A percentile compares a stretch with the other conserved stretches of the same genome.
Conservation (phyloP, 225 moss, liverwort and hornwort genomes). For the Polytrichum commune region DNA sequence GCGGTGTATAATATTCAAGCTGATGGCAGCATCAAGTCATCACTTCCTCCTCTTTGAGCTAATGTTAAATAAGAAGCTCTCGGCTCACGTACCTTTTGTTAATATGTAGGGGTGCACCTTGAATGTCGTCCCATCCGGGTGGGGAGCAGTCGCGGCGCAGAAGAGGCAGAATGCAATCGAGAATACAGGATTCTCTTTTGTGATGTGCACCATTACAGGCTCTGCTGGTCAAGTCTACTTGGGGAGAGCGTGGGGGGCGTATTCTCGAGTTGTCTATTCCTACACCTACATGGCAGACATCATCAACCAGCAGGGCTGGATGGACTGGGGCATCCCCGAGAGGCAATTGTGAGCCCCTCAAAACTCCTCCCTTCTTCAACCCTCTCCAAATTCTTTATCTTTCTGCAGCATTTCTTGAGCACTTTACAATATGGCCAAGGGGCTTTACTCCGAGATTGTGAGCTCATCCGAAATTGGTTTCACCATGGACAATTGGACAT, state of each 20-base stretch:
- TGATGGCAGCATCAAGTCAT: too few relatives aligned
- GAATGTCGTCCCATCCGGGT: slow-evolving; percentile 30
- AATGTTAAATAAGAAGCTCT: too few relatives aligned
- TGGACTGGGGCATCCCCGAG: slow-evolving; percentile 41
- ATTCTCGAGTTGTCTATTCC: slow-evolving; percentile 48
- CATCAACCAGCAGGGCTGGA: slow-evolving; percentile 42
- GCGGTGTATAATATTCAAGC: too few relatives aligned
- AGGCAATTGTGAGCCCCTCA: slow-evolving; percentile 28
- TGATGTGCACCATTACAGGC: slow-evolving; percentile 46
- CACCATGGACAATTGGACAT: too few relatives aligned
- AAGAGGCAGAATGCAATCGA: slow-evolving; percentile 46
- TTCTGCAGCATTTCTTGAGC: too few relatives aligned
- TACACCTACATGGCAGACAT: slow-evolving; percentile 48
- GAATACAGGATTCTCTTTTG: slow-evolving; percentile 47
- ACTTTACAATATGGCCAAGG: too few relatives aligned
- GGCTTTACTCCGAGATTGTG: too few relatives aligned
- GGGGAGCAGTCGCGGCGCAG: slow-evolving; percentile 51
- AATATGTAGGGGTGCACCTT: slow-evolving; percentile 22
- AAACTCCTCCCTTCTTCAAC: too few relatives aligned
- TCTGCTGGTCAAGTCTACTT: slow-evolving; percentile 34
- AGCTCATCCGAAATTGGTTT: too few relatives aligned
- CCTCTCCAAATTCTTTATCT: too few relatives aligned
- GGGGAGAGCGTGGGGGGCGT: slow-evolving; percentile 61
- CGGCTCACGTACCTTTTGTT: too few relatives aligned
- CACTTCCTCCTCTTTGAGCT: too few relatives aligned